Percentiles rank a stretch among this genome's conserved stretches.
Evolutionary conservation across 2,329 filamentous ascomycete genomes (phyloP).

Genomic region (Fusarium caatingaense): DNA sequence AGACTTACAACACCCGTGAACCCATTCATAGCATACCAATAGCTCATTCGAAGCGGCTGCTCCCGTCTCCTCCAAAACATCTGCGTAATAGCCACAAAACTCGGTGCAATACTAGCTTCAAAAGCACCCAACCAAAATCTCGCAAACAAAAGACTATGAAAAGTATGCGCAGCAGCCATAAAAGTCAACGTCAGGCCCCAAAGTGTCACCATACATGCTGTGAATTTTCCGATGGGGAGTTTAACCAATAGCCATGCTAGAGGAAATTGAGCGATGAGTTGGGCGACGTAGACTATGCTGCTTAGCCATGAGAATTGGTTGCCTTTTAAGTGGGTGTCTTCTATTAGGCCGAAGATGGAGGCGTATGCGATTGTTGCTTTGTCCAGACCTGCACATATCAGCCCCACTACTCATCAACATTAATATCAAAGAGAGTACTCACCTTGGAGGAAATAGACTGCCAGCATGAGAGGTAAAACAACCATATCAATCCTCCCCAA

Average conservation of each 20-base stretch:
- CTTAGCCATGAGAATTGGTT: slow-evolving; percentile 74
- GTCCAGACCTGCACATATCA: slow-evolving; percentile 47
- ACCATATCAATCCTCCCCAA: slow-evolving; percentile 31
- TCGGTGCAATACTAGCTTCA: slow-evolving; percentile 57
- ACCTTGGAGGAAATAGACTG: slow-evolving; percentile 38
- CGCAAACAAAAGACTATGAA: slow-evolving; percentile 57
- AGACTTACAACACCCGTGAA: slow-evolving; percentile 27
- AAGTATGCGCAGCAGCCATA: slow-evolving; percentile 63
- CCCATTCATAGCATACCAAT: slow-evolving; percentile 39
- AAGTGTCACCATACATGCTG: slow-evolving; percentile 60
- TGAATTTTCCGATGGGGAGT: slow-evolving; percentile 66
- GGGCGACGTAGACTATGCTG: slow-evolving; percentile 51
- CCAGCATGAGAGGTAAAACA: slow-evolving; percentile 38
- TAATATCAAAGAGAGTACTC: too few species aligned
- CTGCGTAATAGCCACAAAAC: slow-evolving; percentile 49
- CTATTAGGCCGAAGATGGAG: slow-evolving; percentile 70
- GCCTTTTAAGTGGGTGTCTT: slow-evolving; percentile 61
- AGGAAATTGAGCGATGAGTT: slow-evolving; percentile 61
- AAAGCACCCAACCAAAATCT: slow-evolving; percentile 60
- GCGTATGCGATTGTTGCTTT: slow-evolving; percentile 65
- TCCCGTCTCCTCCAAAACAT: slow-evolving; percentile 53
- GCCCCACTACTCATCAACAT: too few species aligned
- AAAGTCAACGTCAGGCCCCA: slow-evolving; percentile 65
- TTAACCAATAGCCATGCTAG: slow-evolving; percentile 66
- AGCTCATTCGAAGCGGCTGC: slow-evolving; percentile 45